These are phyloP conservation scores for Hypomontagnella monticulosa DNA, from an alignment of 495 filamentous ascomycete species.

Conservation along the genomic window DNA sequence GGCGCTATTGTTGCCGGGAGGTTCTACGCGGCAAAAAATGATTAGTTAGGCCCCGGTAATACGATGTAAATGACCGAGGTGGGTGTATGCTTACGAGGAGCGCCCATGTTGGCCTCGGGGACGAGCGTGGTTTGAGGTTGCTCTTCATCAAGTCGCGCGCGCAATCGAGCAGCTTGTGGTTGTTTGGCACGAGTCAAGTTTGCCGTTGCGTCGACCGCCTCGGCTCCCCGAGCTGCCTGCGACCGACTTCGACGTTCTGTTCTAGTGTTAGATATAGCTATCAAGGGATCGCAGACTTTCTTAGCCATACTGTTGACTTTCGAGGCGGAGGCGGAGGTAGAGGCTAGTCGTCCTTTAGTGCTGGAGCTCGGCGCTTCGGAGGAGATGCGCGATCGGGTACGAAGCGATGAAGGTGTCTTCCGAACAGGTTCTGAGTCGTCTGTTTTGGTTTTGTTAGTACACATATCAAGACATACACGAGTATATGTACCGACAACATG, in stretches of 20 bases:
- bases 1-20: slow-evolving; percentile 15
- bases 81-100: slow-evolving; percentile 23
- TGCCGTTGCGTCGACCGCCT: slow-evolving; percentile 9
- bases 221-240: slow-evolving; percentile 12
- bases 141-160: slow-evolving; percentile 14
- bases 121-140: slow-evolving; percentile 20
- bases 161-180: slow-evolving; percentile 20
- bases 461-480: background rate
- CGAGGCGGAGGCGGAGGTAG: slow-evolving; percentile 2
- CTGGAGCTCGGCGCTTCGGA: slow-evolving; percentile 33
- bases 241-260: slow-evolving; percentile 30
- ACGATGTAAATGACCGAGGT: background rate
- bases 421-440: slow-evolving; percentile 17
- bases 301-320: slow-evolving; percentile 32
- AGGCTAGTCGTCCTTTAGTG: slow-evolving; percentile 30
- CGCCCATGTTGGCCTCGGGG: slow-evolving; percentile 39
- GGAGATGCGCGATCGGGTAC: slow-evolving; percentile 42
- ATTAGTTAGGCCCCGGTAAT: too few species aligned
- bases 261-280: slow-evolving; percentile 18
- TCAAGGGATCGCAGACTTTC: background rate
- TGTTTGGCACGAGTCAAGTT: slow-evolving; percentile 28
- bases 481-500: background rate
- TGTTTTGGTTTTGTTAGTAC: slow-evolving; percentile 9
- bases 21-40: slow-evolving; percentile 14
- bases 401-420: slow-evolving; percentile 32